Conservation (phyloP, 352 stramenopile species). For the Phytophthora colocasiae region DNA sequence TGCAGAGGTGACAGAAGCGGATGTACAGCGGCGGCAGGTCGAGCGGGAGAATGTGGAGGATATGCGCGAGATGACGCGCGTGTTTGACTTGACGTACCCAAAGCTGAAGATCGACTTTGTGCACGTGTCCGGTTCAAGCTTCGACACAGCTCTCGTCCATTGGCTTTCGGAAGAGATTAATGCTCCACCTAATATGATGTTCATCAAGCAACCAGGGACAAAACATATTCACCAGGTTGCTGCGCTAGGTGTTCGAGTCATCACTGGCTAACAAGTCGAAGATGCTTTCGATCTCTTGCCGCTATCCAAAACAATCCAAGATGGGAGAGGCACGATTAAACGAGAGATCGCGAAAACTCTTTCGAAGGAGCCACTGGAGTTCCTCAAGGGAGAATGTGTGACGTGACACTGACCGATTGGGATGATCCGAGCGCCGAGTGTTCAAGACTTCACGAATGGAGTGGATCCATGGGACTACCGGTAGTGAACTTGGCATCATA, state of each 20-base stretch:
- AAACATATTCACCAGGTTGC: slow-evolving; percentile 92
- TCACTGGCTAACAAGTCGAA: slow-evolving; percentile 46
- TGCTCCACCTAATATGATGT: slow-evolving; percentile 94
- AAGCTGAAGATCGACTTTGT: slow-evolving; percentile 93
- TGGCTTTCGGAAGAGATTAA: slow-evolving; percentile 80
- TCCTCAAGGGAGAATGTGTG: background rate
- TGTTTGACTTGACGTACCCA: slow-evolving; percentile 93
- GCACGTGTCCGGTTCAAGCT: slow-evolving; percentile 64
- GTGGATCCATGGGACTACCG: no score
- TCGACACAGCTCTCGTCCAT: slow-evolving; percentile 87
- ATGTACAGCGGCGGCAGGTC: slow-evolving; percentile 37
- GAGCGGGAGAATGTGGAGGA: slow-evolving; percentile 61
- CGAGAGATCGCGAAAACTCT: no score
- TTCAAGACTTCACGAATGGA: no score
- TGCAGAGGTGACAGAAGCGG: slow-evolving; percentile 49
- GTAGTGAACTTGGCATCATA: no score
- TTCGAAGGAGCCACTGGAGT: no score
- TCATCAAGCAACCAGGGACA: slow-evolving; percentile 91
- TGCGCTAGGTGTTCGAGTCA: slow-evolving; percentile 87
- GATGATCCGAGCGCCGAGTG: background rate
- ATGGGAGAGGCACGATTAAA: no score
- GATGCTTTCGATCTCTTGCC: no score
- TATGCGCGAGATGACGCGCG: slow-evolving; percentile 75
- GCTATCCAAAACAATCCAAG: no score
- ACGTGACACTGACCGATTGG: background rate